A percentile compares a stretch with the other conserved stretches of the same genome.
These are phyloP conservation scores for Diaporthe sp. DNA, from an alignment of 2,329 filamentous ascomycete genomes.

Conservation along the genomic window DNA sequence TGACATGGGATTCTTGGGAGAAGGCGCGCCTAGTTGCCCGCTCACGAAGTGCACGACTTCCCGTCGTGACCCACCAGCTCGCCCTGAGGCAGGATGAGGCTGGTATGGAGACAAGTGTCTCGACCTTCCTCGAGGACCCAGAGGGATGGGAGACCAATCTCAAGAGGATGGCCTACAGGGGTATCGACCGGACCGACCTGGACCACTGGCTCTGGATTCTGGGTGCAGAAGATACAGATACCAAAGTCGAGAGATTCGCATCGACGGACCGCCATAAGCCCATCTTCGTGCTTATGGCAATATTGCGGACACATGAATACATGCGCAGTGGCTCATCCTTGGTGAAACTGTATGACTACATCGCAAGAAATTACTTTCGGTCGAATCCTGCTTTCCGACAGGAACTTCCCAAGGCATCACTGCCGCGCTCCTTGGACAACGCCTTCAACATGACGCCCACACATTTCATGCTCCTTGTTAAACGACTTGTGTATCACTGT, in stretches of 20 bases:
- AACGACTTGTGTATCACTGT: conserved; percentile 43
- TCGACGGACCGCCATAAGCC: conserved; percentile 48
- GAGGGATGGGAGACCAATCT: conserved; percentile 46
- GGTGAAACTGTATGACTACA: conserved; percentile 46
- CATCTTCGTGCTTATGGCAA: conserved; percentile 50
- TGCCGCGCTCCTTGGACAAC: conserved; percentile 37
- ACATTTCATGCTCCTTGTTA: conserved; percentile 39
- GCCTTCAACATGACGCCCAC: conserved; percentile 40
- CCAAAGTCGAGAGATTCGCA: conserved; percentile 48
- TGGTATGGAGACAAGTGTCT: conserved; percentile 36
- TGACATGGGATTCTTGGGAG: conserved; percentile 27
- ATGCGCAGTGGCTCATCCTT: conserved; percentile 46
- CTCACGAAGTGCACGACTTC: conserved; percentile 39
- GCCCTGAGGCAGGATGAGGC: conserved; percentile 39
- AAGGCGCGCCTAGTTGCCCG: conserved; percentile 33
- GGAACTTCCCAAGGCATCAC: conserved; percentile 32
- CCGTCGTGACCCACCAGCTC: conserved; percentile 41
- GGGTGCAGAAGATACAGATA: conserved; percentile 46
- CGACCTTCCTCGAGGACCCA: conserved; percentile 37
- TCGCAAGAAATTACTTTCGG: conserved; percentile 39
- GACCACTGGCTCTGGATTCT: conserved; percentile 56
- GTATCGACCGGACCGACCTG: conserved; percentile 47
- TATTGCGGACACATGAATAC: conserved; percentile 48
- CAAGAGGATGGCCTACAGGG: conserved; percentile 44
- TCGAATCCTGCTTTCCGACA: conserved; percentile 29